phyloP scores from a whole-genome alignment of 352 stramenopile species.

The Pythium coloratum region DNA sequence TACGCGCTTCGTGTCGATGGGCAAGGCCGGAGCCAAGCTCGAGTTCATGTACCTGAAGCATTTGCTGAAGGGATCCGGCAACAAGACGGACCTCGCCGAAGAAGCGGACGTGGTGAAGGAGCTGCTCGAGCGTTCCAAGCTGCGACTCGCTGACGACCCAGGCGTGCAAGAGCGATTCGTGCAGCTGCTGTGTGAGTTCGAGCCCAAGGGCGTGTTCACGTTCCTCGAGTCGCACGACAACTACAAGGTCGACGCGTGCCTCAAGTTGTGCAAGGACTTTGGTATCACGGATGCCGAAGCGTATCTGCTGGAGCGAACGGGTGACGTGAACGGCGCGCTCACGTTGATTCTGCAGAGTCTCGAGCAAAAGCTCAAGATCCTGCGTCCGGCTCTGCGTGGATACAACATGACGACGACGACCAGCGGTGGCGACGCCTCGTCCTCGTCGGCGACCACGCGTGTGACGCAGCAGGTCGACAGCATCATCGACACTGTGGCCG shows the following conservation, averaged over 20 bases:
- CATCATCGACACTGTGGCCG: slow-evolving; percentile 79
- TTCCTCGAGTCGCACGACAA: slow-evolving; percentile 85
- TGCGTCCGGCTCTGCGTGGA: slow-evolving; percentile 83
- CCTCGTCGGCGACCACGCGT: slow-evolving; percentile 14
- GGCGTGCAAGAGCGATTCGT: slow-evolving; percentile 85
- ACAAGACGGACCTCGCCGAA: slow-evolving; percentile 55
- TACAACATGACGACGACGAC: slow-evolving; percentile 59
- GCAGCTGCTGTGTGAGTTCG: slow-evolving; percentile 74
- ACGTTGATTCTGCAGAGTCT: slow-evolving; percentile 92
- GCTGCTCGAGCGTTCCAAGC: slow-evolving; percentile 76
- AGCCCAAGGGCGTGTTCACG: slow-evolving; percentile 70
- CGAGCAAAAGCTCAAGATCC: slow-evolving; percentile 91
- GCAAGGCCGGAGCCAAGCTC: slow-evolving; percentile 70
- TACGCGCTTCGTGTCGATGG: slow-evolving; percentile 80
- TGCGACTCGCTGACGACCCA: slow-evolving; percentile 78
- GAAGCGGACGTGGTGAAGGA: slow-evolving; percentile 80
- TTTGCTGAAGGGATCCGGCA: slow-evolving; percentile 63
- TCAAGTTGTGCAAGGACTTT: slow-evolving; percentile 86
- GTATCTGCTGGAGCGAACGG: slow-evolving; percentile 92
- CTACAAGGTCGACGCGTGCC: slow-evolving; percentile 85
- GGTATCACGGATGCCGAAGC: slow-evolving; percentile 86
- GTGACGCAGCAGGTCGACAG: slow-evolving; percentile 64
- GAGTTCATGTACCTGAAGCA: slow-evolving; percentile 85
- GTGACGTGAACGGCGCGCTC: slow-evolving; percentile 91
- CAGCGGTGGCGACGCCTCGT: slow-evolving; percentile 12